phyloP scores from a whole-genome alignment of 164 flowering plant species.

The Aristolochia fimbriata region DNA sequence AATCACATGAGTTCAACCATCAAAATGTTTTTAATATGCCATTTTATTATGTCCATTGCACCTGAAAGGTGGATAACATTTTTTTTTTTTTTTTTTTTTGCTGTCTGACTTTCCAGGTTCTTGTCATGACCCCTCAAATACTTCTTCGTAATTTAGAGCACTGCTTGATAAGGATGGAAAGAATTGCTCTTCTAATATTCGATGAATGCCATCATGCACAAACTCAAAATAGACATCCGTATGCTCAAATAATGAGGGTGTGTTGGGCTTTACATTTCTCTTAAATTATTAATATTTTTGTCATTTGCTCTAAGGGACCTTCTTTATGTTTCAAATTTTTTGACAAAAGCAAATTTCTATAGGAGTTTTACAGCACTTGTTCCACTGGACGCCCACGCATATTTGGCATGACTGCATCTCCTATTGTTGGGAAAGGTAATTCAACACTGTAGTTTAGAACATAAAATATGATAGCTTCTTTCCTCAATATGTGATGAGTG shows the following conservation, averaged over 20 bases:
- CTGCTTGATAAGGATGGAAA: constrained; percentile 73
- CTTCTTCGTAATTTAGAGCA: constrained; percentile 64
- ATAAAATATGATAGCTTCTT: neutral
- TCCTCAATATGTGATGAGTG: neutral
- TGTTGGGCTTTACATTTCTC: neutral
- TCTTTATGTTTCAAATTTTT: neutral
- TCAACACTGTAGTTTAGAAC: neutral
- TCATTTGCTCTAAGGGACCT: neutral
- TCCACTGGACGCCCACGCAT: constrained; percentile 53
- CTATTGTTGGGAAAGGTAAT: constrained; percentile 85
- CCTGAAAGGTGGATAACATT: no score
- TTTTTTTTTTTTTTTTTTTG: no score
- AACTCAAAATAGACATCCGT: constrained; percentile 77
- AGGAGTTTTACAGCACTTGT: constrained; percentile 53
- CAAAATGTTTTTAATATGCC: no score
- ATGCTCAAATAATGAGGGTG: constrained; percentile 92
- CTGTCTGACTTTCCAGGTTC: constrained; percentile 50
- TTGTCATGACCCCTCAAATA: constrained; percentile 93
- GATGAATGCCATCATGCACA: constrained; percentile 99
- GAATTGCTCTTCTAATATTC: constrained; percentile 77
- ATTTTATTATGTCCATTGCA: no score
- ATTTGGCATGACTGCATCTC: constrained; percentile 99
- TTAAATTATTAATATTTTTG: neutral
- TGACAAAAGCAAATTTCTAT: constrained; percentile 2
- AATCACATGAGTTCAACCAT: no score